Evolutionary conservation across 1,284 basidiomycete species (phyloP).

Genomic region (Coniferiporia weirii): DNA sequence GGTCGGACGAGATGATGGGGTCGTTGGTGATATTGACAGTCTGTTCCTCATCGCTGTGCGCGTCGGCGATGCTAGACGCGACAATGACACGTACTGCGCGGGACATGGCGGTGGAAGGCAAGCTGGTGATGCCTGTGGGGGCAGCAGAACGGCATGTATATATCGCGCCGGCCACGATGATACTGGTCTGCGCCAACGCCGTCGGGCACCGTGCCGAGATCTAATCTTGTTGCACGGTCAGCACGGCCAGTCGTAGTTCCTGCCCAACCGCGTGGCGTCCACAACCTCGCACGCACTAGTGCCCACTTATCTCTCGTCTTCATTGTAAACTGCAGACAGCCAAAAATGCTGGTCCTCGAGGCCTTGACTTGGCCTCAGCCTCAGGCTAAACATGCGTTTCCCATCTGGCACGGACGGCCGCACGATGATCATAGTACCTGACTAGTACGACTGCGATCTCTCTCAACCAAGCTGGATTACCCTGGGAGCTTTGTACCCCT

Average conservation of each 20-base stretch:
- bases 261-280: neutral
- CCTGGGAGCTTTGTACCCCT: no score
- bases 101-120: slow-evolving; percentile 2
- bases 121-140: neutral
- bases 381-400: no score
- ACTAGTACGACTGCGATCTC: no score
- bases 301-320: neutral
- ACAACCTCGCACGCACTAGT: neutral
- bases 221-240: neutral
- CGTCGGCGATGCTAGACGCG: neutral
- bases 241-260: no score
- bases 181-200: neutral
- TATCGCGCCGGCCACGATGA: slow-evolving; percentile 1
- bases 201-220: neutral
- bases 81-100: neutral
- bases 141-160: neutral
- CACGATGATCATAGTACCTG: no score
- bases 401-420: no score
- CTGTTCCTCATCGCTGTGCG: neutral
- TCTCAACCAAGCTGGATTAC: no score
- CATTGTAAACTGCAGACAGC: neutral
- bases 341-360: no score
- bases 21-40: slow-evolving; percentile 7
- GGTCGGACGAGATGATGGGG: slow-evolving; percentile 12
- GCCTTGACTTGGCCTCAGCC: no score